Evolutionary conservation across 2,329 filamentous ascomycete genomes (phyloP).

Genomic region (Coleophoma eucalyptorum): DNA sequence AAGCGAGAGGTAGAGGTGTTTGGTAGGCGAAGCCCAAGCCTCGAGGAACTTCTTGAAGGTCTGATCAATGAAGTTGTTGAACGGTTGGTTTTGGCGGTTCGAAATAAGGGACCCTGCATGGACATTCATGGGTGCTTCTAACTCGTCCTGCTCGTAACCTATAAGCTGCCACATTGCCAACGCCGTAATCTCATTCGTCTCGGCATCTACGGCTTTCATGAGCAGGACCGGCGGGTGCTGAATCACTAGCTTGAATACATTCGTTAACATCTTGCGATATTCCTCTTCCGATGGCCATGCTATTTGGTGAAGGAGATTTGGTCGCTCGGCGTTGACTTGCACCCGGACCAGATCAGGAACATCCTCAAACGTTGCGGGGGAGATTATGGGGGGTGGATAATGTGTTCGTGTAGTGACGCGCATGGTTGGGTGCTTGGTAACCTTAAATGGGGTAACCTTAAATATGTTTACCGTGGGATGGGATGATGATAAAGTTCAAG

Average conservation of each 20-base stretch:
- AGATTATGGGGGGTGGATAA: not conserved
- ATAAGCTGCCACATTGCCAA: not conserved
- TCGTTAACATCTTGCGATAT: not conserved
- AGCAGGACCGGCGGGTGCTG: not conserved
- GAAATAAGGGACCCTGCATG: not conserved
- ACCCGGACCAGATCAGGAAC: not conserved
- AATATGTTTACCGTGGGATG: slow-evolving; percentile 8
- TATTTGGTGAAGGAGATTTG: not conserved
- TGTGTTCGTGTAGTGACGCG: not conserved
- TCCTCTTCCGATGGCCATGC: not conserved
- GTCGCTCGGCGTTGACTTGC: not conserved
- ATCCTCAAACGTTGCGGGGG: not conserved
- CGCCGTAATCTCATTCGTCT: not conserved
- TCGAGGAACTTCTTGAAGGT: not conserved
- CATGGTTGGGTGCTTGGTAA: not conserved
- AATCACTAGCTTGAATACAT: too few species aligned
- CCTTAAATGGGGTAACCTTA: not conserved
- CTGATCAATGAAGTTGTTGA: not conserved
- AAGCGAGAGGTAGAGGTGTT: slow-evolving; percentile 9
- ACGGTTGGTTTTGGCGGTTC: not conserved
- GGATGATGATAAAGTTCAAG: too few species aligned
- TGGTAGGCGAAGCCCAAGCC: slow-evolving; percentile 1
- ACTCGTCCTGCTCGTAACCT: not conserved
- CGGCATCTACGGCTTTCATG: not conserved
- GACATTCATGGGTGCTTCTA: not conserved